phyloP scores from a whole-genome alignment of 2,329 filamentous ascomycete genomes.

The Colletotrichum truncatum region DNA sequence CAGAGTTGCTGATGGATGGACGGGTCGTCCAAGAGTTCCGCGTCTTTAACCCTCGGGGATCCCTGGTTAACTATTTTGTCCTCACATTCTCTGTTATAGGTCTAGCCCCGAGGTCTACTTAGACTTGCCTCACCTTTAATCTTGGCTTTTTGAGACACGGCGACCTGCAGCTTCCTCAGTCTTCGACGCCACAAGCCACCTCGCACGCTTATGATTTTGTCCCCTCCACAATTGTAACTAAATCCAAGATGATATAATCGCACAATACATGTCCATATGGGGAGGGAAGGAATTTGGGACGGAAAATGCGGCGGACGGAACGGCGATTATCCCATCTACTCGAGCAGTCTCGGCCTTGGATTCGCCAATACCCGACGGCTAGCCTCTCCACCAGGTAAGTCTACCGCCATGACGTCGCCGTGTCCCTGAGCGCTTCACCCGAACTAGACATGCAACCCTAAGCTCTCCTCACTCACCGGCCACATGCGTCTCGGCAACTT shows the following conservation, averaged over 20 bases:
- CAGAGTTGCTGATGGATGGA: not conserved
- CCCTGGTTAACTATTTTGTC: not conserved
- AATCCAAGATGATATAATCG: not conserved
- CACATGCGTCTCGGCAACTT: not conserved
- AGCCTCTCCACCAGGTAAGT: not conserved
- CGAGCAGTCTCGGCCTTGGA: not conserved
- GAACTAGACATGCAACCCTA: slow-evolving; percentile 9
- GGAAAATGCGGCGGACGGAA: slow-evolving; percentile 2
- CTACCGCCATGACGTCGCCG: slow-evolving; percentile 20
- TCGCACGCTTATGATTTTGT: slow-evolving; percentile 2
- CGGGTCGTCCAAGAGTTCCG: not conserved
- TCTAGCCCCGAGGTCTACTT: not conserved
- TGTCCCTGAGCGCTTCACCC: slow-evolving; percentile 17
- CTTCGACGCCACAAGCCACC: not conserved
- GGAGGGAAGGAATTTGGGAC: not conserved
- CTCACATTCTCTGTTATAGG: not conserved
- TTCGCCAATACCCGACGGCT: not conserved
- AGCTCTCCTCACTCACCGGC: not conserved
- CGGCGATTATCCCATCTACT: slow-evolving; percentile 3
- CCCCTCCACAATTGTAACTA: not conserved
- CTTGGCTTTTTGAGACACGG: slow-evolving; percentile 15
- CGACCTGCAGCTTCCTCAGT: not conserved
- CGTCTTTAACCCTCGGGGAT: not conserved
- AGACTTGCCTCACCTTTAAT: not conserved
- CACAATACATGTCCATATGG: not conserved